These are phyloP conservation scores for Claviceps monticola DNA, from an alignment of 2,329 filamentous ascomycete genomes.

Conservation along the genomic window DNA sequence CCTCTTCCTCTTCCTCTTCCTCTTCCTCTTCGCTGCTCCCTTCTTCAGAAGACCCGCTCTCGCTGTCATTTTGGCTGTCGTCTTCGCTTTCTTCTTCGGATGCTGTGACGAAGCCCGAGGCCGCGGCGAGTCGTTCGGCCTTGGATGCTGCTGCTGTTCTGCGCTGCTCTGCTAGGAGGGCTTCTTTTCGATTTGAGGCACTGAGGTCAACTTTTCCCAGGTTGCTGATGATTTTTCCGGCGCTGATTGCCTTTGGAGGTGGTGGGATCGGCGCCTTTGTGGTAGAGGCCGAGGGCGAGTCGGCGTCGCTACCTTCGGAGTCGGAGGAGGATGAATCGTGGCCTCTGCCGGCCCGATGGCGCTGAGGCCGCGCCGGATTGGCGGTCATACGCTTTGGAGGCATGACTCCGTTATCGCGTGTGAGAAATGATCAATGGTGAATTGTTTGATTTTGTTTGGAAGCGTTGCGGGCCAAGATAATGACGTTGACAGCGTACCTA, in stretches of 20 bases:
- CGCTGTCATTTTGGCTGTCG: slow-evolving; percentile 11
- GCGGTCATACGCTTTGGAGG: slow-evolving; percentile 85
- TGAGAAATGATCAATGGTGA: not conserved
- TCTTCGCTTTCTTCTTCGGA: slow-evolving; percentile 32
- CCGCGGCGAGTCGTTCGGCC: slow-evolving; percentile 37
- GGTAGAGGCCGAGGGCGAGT: slow-evolving; percentile 13
- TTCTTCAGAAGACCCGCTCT: slow-evolving; percentile 22
- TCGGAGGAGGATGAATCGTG: slow-evolving; percentile 41
- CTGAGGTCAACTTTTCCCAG: slow-evolving; percentile 39
- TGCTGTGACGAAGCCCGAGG: slow-evolving; percentile 49
- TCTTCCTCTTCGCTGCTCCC: slow-evolving; percentile 28
- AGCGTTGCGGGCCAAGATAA: not conserved
- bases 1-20: slow-evolving; percentile 39
- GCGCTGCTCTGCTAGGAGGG: slow-evolving; percentile 31
- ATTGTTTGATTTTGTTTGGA: not conserved
- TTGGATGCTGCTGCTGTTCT: slow-evolving; percentile 35
- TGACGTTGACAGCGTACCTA: not conserved
- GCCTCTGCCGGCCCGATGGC: slow-evolving; percentile 75
- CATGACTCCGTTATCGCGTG: slow-evolving; percentile 10
- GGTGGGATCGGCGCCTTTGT: slow-evolving; percentile 27
- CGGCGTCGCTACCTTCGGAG: slow-evolving; percentile 32
- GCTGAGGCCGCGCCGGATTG: slow-evolving; percentile 66
- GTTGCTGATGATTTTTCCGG: slow-evolving; percentile 41
- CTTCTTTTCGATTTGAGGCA: slow-evolving; percentile 27
- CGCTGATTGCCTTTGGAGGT: slow-evolving; percentile 42